Evolutionary conservation across 2,329 filamentous ascomycete genomes (phyloP).

Genomic region (Aphanocladium album): DNA sequence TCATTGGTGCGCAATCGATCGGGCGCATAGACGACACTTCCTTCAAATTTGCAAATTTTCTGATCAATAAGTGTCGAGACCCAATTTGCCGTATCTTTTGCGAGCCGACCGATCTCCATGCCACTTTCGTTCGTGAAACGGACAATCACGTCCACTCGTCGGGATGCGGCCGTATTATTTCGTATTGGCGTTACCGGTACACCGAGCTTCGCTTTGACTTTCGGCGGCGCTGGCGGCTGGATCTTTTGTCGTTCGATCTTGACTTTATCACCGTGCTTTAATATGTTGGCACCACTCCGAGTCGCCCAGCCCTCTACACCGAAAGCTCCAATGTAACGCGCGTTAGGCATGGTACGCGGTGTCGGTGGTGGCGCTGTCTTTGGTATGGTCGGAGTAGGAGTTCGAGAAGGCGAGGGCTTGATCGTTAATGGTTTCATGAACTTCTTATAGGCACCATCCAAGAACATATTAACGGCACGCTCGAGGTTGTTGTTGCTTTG

Average conservation of each 20-base stretch:
- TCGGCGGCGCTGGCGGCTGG: conserved; percentile 48
- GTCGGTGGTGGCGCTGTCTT: conserved; percentile 14
- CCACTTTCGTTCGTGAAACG: conserved; percentile 78
- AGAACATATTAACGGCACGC: conserved; percentile 63
- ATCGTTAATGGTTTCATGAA: conserved; percentile 22
- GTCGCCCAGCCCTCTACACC: conserved; percentile 91
- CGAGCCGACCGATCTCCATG: conserved; percentile 78
- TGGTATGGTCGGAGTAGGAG: conserved; percentile 6
- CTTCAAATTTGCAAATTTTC: conserved; percentile 80
- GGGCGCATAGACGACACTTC: conserved; percentile 81
- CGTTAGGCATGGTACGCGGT: conserved; percentile 29
- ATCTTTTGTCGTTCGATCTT: conserved; percentile 82
- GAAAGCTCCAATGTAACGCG: conserved; percentile 82
- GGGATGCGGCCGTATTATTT: conserved; percentile 48
- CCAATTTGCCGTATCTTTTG: conserved; percentile 85
- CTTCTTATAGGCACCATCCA: conserved; percentile 62
- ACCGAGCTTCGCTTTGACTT: conserved; percentile 39
- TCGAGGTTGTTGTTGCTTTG: conserved; percentile 55
- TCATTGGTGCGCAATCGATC: conserved; percentile 84
- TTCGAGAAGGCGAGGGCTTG: not conserved
- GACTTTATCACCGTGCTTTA: conserved; percentile 79
- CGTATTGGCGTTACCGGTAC: conserved; percentile 28
- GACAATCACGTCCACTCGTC: conserved; percentile 79
- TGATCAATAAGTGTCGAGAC: conserved; percentile 90
- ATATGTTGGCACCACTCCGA: conserved; percentile 66